Conservation (phyloP, 2,329 filamentous ascomycete species). For the Ascomycota sp. region DNA sequence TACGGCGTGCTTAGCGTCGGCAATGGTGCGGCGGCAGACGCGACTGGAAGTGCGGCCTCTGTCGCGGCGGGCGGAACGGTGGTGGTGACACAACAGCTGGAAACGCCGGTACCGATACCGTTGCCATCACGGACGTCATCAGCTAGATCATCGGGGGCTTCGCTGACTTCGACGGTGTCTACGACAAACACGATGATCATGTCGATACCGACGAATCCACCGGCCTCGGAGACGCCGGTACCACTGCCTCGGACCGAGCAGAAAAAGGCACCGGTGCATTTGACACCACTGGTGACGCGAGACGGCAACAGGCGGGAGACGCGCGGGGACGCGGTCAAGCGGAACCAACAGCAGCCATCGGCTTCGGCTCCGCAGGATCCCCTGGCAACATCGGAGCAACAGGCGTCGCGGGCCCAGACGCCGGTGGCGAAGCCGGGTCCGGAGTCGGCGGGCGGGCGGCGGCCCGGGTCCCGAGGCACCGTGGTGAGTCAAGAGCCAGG, state of each 20-base stretch:
- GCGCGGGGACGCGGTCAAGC: constrained; percentile 21
- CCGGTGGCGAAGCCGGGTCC: constrained; percentile 12
- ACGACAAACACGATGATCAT: constrained; percentile 7
- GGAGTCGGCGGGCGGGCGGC: constrained; percentile 17
- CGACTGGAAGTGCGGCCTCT: constrained; percentile 4
- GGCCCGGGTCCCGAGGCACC: constrained; percentile 32
- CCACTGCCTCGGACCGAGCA: constrained; percentile 15
- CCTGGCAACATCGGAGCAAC: constrained; percentile 6
- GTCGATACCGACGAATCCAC: constrained; percentile 11
- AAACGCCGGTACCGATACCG: constrained; percentile 22
- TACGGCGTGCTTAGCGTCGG: constrained; percentile 12
- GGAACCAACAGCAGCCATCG: constrained; percentile 14
- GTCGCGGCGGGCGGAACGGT: constrained; percentile 2
- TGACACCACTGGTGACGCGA: constrained; percentile 6
- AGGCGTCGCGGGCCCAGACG: constrained; percentile 14
- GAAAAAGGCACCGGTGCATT: constrained; percentile 12
- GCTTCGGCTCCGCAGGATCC: constrained; percentile 4
- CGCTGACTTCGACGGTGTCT: constrained; percentile 8
- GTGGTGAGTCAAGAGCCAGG: constrained; percentile 29
- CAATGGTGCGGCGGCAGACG: constrained; percentile 9
- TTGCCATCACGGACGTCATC: constrained; percentile 11
- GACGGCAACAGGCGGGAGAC: constrained; percentile 22
- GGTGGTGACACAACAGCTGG: constrained; percentile 10
- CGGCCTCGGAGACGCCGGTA: constrained; percentile 15
- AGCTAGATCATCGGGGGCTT: constrained; percentile 8